Evolutionary conservation across 352 stramenopile species (phyloP), one percentile per base, ranked within the genome.

Genomic region (Phytophthora niederhauseri): DNA sequence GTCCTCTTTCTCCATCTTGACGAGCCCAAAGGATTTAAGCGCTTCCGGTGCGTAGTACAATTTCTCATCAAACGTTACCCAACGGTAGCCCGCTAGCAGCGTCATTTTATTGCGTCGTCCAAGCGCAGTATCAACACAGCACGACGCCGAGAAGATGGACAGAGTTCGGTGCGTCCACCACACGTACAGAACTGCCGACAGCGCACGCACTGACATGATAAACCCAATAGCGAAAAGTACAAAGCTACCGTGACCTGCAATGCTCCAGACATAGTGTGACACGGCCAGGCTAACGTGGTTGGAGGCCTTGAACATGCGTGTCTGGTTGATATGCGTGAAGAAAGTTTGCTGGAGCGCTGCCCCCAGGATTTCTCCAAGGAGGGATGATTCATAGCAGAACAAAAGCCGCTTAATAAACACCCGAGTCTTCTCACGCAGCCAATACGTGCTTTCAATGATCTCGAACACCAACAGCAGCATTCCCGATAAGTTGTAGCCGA

Each of bases 401-500:
- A 77, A 11, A 12, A 75, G 26, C 4, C 70, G 57, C 38, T 71
- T 75, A 43, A 65, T 55, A 11, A 30, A 52, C 1, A 70, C n/a
- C 6, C 63, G 46, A 20, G 12, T 41, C 2, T 19, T 51, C n/a
- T 65, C 55, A 3, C 28, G 31, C 19, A 70, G 11, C 46, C 55
- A 64, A 3, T 49, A 36, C 55, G 57, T 70, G 15, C 57, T 70
- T 19, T 70, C 63, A 14, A 70, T 53, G 19, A 70, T 65, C 34
- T 70, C 55, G 22, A 64, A 70, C 0, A 53, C 6, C 8, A 70
- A 26, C 9, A 70, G 20, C 0, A 70, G 38, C 12, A 73, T 22
- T 5, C 68, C 67, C 9, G 69, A 72, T 34, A 76, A 26, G 20
- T 76, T 76, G 34, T 76, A 76, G 46, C 69, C 64, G n/a, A 76